Conservation (phyloP, 352 stramenopile species). For the Aphanomyces invadans region DNA sequence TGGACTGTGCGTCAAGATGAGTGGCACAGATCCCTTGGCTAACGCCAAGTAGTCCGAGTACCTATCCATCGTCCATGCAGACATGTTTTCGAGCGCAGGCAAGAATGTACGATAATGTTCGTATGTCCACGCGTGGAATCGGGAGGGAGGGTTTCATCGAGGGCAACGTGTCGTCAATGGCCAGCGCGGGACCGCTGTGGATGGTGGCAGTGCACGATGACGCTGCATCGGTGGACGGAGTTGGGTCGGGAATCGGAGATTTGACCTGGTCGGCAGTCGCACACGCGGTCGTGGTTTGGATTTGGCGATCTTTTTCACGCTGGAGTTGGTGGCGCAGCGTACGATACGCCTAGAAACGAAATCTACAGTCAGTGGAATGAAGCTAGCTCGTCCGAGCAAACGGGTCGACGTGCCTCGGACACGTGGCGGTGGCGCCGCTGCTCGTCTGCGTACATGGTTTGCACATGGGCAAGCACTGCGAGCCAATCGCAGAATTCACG, state of each 20-base stretch:
- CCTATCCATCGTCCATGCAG: background rate
- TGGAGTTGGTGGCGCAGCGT: background rate
- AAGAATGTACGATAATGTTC: background rate
- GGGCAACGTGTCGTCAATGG: too few species aligned
- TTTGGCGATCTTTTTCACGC: background rate
- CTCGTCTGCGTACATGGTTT: background rate
- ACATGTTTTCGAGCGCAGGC: background rate
- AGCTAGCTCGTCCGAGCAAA: too few species aligned
- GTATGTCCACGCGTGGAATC: background rate
- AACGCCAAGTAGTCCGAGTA: conserved; percentile 28
- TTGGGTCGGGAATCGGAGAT: too few species aligned
- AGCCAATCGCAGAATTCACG: too few species aligned
- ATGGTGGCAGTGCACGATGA: background rate
- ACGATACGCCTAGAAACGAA: background rate
- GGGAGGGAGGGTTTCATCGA: background rate
- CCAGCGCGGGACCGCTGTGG: too few species aligned
- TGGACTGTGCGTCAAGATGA: conserved; percentile 33
- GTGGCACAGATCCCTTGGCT: conserved; percentile 26
- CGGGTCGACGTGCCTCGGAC: background rate
- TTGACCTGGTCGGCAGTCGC: too few species aligned
- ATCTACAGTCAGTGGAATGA: too few species aligned
- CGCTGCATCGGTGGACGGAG: too few species aligned
- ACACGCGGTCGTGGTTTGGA: too few species aligned
- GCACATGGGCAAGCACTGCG: background rate
- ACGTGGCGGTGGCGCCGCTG: background rate